A percentile compares a stretch with the other conserved stretches of the same genome.
Evolutionary conservation across 192 early-diverging fungal species (phyloP).

Genomic region (Paraglomus occultum): DNA sequence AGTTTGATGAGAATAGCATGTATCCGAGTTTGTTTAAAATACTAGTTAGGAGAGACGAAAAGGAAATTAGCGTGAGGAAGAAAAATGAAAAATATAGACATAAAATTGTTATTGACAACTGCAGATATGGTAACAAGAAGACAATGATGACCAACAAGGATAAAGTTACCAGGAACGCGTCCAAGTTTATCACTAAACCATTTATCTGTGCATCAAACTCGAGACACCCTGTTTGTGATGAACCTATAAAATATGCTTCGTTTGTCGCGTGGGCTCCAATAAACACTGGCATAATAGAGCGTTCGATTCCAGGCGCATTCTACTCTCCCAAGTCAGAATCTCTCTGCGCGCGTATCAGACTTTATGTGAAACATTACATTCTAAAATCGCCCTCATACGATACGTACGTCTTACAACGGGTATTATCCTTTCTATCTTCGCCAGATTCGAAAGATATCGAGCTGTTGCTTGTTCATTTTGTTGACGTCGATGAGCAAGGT

Average conservation of each 20-base stretch:
- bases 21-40: constrained; percentile 27
- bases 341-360: background rate
- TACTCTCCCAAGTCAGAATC: constrained; percentile 5
- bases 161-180: too few relatives aligned
- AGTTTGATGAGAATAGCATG: constrained; percentile 11
- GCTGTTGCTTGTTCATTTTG: constrained; percentile 23
- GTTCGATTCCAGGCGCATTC: background rate
- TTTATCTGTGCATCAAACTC: background rate
- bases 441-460: constrained; percentile 10
- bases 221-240: too few relatives aligned
- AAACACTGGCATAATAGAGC: constrained; percentile 27
- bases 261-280: constrained; percentile 22
- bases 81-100: too few relatives aligned
- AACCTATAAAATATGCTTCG: constrained; percentile 15
- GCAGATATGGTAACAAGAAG: too few relatives aligned
- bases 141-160: too few relatives aligned
- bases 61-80: too few relatives aligned
- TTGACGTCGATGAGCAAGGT: constrained; percentile 13
- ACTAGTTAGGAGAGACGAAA: background rate
- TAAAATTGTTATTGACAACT: too few relatives aligned
- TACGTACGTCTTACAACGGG: background rate
- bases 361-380: background rate
- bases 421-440: constrained; percentile 2
- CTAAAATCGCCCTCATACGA: constrained; percentile 14
- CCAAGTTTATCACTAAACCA: too few relatives aligned